Conservation (phyloP, 306 rosid genomes). For the Castanospermum australe region DNA sequence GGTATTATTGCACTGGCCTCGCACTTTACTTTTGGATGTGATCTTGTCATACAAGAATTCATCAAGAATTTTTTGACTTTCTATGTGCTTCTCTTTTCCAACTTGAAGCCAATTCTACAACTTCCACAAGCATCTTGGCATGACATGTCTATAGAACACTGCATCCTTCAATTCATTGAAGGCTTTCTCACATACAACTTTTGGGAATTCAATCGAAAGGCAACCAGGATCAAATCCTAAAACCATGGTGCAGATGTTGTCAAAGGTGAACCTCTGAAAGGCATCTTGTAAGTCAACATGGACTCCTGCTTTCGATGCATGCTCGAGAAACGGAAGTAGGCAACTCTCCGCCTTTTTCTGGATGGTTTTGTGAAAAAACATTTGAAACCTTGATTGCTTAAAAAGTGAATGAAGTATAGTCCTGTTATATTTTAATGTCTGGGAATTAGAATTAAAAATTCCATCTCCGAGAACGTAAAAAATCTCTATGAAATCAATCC, state of each 20-base stretch:
- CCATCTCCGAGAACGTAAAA: too few species aligned
- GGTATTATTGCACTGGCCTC: not conserved
- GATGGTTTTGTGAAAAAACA: too few species aligned
- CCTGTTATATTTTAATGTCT: too few species aligned
- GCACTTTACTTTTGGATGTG: too few species aligned
- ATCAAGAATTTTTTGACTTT: slow-evolving; percentile 5
- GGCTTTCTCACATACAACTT: too few species aligned
- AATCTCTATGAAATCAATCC: slow-evolving; percentile 10
- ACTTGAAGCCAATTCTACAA: slow-evolving; percentile 23
- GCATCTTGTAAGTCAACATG: slow-evolving; percentile 26
- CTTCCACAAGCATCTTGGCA: slow-evolving; percentile 32
- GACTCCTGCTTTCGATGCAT: not conserved
- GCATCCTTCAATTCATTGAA: not conserved
- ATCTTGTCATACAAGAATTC: not conserved
- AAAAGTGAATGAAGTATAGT: too few species aligned
- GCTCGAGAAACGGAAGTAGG: slow-evolving; percentile 3
- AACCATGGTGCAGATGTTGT: slow-evolving; percentile 9
- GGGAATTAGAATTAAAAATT: too few species aligned
- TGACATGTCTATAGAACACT: not conserved
- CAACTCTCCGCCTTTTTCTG: not conserved
- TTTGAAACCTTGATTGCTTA: too few species aligned
- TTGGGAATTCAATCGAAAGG: slow-evolving; percentile 21
- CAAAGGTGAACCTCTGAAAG: slow-evolving; percentile 30
- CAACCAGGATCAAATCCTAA: slow-evolving; percentile 24
- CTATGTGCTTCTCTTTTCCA: slow-evolving; percentile 17